Base-by-base conservation (phyloP, 352 stramenopile genomes). In the Phytopythium delawarense region DNA sequence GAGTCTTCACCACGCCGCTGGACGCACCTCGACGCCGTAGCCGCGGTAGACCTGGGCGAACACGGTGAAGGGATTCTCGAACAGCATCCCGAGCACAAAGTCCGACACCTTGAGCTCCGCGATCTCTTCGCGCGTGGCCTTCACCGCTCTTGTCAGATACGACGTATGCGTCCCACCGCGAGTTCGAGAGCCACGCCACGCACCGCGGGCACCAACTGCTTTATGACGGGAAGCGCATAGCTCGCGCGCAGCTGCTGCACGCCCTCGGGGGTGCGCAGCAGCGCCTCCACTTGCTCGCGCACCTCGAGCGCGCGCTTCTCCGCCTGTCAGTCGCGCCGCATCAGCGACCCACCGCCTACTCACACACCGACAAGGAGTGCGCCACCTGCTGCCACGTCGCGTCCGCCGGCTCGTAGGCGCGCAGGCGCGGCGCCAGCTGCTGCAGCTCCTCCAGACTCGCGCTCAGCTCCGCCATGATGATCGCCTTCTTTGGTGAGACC, bases 81-180 rank as follows among this genome's bases (percentile, higher is more conserved):
- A 92, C 42, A 94, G 71, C 70, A 94, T 79, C 2, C 82, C 83
- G 42, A 94, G 76, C 46, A 91, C 83, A 65, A 94, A 94, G 59
- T 94, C 82, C 9, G 76, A 70, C 37, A 94, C 79, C 52, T 86
- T 82, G 12, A 94, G 78, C 70, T 90, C 80, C 13, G 78, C 62
- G 44, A 94, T 89, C 52, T 91, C 81, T 51, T 82, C 79, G 11
- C 81, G 79, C 7, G 81, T 84, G 15, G 66, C 71, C 80, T 91
- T 53, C 20, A 18, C 3, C 25, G 7, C 46, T 21, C 2, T 15
- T 25, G 34, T 7, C 7, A 7, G 15, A 46, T 44, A n/a, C 35
- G 5, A 11, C 5, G 35, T 40, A 40, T 4, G 35, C 35, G 35
- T 40, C 7, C 35, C 12, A 15, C 35, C 12, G 8, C 35, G 35